Evolutionary conservation across 768 basidiomycete species (phyloP).

Genomic region (Scleroderma citrinum): DNA sequence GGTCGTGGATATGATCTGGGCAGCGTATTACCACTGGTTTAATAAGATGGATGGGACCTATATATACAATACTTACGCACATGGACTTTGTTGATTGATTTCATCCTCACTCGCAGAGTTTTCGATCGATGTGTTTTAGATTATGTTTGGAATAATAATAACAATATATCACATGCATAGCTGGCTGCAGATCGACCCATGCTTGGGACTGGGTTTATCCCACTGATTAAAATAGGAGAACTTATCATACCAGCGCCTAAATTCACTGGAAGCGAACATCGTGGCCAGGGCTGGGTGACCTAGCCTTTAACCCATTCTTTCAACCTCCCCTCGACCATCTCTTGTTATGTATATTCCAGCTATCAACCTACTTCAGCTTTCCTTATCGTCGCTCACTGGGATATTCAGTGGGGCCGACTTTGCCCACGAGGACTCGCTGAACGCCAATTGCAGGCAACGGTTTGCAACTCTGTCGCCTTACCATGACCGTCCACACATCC

Average conservation of each 20-base stretch:
- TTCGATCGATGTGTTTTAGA: not conserved
- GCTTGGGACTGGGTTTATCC: too few species aligned
- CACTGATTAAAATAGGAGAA: too few species aligned
- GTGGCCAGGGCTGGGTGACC: too few species aligned
- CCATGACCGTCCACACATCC: slow-evolving; percentile 24
- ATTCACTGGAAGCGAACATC: too few species aligned
- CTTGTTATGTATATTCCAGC: slow-evolving; percentile 17
- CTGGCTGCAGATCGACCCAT: too few species aligned
- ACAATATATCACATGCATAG: too few species aligned
- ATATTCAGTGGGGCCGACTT: not conserved
- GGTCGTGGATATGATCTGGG: not conserved
- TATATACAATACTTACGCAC: not conserved
- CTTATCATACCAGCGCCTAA: too few species aligned
- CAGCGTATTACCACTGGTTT: too few species aligned
- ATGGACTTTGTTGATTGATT: not conserved
- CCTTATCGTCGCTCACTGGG: not conserved
- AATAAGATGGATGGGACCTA: too few species aligned
- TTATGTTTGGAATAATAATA: not conserved
- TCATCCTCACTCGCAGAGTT: not conserved
- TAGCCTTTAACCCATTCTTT: not conserved
- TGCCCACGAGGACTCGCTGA: not conserved
- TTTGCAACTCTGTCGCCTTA: slow-evolving; percentile 36
- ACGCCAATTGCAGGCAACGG: not conserved
- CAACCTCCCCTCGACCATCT: too few species aligned
- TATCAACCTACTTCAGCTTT: slow-evolving; percentile 7